Evolutionary conservation across 2,329 filamentous ascomycete genomes (phyloP).

Genomic region (Monilinia laxa): DNA sequence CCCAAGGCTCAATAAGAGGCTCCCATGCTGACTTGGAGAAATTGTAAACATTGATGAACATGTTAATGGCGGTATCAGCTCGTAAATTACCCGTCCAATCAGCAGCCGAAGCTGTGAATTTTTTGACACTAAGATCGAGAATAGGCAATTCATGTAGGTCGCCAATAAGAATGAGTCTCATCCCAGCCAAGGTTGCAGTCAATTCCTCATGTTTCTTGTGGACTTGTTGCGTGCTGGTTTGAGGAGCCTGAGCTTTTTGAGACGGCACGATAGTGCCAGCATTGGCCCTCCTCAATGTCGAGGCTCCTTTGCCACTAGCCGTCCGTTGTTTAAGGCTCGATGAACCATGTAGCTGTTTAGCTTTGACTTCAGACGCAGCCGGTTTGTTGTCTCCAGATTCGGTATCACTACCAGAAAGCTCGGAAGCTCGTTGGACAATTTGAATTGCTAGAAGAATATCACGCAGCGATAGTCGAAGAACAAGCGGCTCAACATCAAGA

Average conservation of each 20-base stretch:
- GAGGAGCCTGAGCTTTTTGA: conserved; percentile 15
- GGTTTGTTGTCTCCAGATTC: conserved; percentile 47
- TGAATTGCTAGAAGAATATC: conserved; percentile 94
- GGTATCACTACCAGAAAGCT: conserved; percentile 68
- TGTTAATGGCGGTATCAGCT: conserved; percentile 86
- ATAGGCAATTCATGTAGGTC: conserved; percentile 95
- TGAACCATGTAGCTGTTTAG: conserved; percentile 48
- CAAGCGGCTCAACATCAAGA: conserved; percentile 85
- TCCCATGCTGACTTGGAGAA: conserved; percentile 99
- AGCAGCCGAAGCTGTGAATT: conserved; percentile 77
- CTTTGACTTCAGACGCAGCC: conserved; percentile 53
- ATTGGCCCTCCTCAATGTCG: conserved; percentile 50
- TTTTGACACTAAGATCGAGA: conserved; percentile 88
- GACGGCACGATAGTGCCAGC: conserved; percentile 40
- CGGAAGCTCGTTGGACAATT: conserved; percentile 86
- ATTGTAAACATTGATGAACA: conserved; percentile 96
- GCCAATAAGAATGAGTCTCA: conserved; percentile 91
- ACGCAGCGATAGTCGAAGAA: conserved; percentile 83
- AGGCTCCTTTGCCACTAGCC: conserved; percentile 56
- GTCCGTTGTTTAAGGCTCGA: conserved; percentile 54
- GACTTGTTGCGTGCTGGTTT: conserved; percentile 40
- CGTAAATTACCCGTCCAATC: conserved; percentile 90
- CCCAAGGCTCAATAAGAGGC: conserved; percentile 93
- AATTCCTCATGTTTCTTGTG: conserved; percentile 68
- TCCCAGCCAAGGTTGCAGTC: conserved; percentile 79